These are phyloP conservation scores for Russula sp. DNA, from an alignment of 768 basidiomycete species.

Conservation along the genomic window DNA sequence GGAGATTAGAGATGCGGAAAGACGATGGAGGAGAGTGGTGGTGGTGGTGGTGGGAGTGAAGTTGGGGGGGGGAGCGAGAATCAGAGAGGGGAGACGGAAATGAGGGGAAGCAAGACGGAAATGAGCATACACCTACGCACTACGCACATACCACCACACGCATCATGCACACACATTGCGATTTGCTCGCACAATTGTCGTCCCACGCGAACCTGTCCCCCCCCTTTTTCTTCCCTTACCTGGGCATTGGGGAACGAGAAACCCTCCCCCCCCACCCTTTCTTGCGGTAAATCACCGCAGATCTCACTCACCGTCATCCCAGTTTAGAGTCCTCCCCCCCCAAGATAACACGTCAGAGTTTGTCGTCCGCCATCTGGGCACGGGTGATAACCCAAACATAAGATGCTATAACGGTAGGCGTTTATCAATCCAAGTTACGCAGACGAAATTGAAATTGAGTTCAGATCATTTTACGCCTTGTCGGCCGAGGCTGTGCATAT, in stretches of 20 bases:
- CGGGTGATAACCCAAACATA: not conserved
- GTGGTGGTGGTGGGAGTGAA: too few species aligned
- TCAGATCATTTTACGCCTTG: not conserved
- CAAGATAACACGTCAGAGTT: not conserved
- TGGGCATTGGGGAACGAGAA: not conserved
- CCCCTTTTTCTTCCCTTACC: constrained; percentile 2
- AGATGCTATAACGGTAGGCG: not conserved
- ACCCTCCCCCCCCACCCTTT: too few species aligned
- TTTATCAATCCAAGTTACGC: not conserved
- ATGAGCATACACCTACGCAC: constrained; percentile 10
- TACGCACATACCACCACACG: constrained; percentile 2
- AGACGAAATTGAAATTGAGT: not conserved
- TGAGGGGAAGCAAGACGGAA: constrained; percentile 6
- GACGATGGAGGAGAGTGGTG: not conserved
- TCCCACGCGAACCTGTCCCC: not conserved
- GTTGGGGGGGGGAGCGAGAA: not conserved
- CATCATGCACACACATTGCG: not conserved
- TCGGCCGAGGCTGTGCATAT: not conserved
- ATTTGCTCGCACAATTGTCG: not conserved
- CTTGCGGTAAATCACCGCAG: not conserved
- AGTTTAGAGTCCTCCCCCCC: not conserved
- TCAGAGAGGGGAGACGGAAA: not conserved
- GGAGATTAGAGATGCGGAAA: not conserved
- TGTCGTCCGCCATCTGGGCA: not conserved
- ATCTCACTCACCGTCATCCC: not conserved